Base-by-base conservation (phyloP, 768 basidiomycete genomes). In the Boletus coccyginus region DNA sequence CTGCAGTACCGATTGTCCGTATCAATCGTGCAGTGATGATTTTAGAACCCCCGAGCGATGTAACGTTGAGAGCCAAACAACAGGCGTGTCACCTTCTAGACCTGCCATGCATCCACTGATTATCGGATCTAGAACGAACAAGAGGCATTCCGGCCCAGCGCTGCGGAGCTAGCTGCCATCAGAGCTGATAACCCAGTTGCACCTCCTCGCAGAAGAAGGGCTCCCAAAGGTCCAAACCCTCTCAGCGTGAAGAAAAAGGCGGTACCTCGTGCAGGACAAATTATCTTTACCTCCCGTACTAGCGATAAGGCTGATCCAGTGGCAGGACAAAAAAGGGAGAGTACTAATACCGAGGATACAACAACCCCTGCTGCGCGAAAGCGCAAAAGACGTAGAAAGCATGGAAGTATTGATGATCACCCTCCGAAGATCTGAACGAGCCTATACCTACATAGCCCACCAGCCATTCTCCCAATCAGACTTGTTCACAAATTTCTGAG, bases 11-110 rank as follows among this genome's bases (percentile, higher is more conserved):
- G 0, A 81, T 98, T 58, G 77, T 98, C 39, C 95, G 97, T 70
- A 80, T 97, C 57, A 95, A 93, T 65, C 89, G 91, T 33, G 85
- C 92, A 1, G 96, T 98, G 12, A 86, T 97, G 82, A 84, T 99
- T 19, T 80, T 98, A 27, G 94, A 96, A 70, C 92, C 93, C 8
- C 92, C 93, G 0, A 91, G 89, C 59, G 84, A 90, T 53, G 78
- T 78, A 3, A 98, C 94, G 1, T 66, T 93, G 12, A 68, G 77
- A 50, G 78, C 78, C 43, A 98, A 98, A 71, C 77, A 79, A 50
- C 64, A 70, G 65, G 90, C 84, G 62, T 54, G 79, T 71, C 45
- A 51, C 45, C 24, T 36, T 14, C 29, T 38, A 10, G 2, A 16
- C 8, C 29, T 36, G 14, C 24, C 42, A 24, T 39, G 19, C 14